Evolutionary conservation across 108 stramenopile species (phyloP), one percentile per base, ranked within the genome.

Genomic region (Conticribra weissflogii): DNA sequence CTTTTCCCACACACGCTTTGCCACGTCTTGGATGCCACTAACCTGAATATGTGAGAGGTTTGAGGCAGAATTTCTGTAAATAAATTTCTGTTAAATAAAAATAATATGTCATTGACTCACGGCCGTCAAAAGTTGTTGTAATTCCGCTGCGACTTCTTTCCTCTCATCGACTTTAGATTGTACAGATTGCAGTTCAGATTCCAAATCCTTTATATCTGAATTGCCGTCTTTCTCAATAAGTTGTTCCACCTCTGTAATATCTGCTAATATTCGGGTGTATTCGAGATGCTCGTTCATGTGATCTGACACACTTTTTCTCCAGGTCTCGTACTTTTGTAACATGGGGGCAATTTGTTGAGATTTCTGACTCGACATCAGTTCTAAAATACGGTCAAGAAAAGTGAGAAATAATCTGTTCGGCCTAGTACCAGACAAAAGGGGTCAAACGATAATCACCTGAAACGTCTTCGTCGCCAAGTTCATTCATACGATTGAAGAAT

Each of bases 241-340:
- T 14, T 64, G 60, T 46, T 87, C 86, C 28, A 85, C 54, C 18
- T 85, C 83, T 19, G 71, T 57, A 17, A 88, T 71, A 28, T 92
- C 90, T 15, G 75, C 74, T n/a, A 66, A 76, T 17, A 85, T 57
- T 16, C 84, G 79, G 15, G 53, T 66, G 48, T 66, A 81, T 34
- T 89, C 86, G 55, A 83, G 71, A 15, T 81, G 30, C 22, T 76
- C 72, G 19, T 68, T 33, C 19, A 74, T 67, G 18, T 77, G 62
- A 25, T 73, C 76, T 4, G 54, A 58, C 31, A 85, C 72, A 27
- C 55, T 63, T 3, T 44, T 48, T 29, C 76, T 55, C 86, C 86
- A 89, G 49, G 47, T 54, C 30, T 82, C 56, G 49, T 86, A 89
- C 67, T 75, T n/a, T n/a, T n/a, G n/a, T n/a, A n/a, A n/a, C n/a